Evolutionary conservation across 75 land plant species (phyloP), one percentile per base, ranked within the genome.

Genomic region (Picea glauca): DNA sequence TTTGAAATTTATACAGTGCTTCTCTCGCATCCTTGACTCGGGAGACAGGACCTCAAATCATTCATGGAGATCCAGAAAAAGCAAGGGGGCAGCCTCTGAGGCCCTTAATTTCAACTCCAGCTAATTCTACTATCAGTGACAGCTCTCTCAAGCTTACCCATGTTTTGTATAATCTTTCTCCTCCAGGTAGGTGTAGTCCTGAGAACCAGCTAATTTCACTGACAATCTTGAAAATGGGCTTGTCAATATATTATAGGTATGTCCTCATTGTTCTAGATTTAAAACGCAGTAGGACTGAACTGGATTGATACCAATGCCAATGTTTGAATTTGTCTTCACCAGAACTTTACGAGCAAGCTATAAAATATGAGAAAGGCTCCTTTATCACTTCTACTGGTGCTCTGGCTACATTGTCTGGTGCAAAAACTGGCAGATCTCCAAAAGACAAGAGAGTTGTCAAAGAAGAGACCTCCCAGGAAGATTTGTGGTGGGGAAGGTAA

Each of bases 141-240:
- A 84, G 86, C 76, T 82, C 88, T 74, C 87, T 86, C 66, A 86
- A 86, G 87, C 85, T 86, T 66, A 86, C 88, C 13, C 88, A 86
- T 59, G 79, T 86, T 72, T 76, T 86, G 32, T 86, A 86, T 83
- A 86, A 86, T 72, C 77, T 86, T 61, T 86, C 87, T 35, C 88
- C 88, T 35, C 80, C 83, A 83, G 84, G 8, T 46, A 46, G 0
- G 0, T 46, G 54, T 46, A 46, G 54, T 8, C 54, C 54, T 0
- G 38, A 46, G 5, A 43, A 43, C 7, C 46, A 43, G 46, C 46
- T 43, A 43, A 4, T 43, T 43, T 43, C 6, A 5, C 8, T 7
- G 6, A 46, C 54, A 46, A 7, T 6, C 54, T 46, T 46, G 54
- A 46, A 46, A 46, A 46, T 46, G 6, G 7, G 7, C 54, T 46